Evolutionary conservation across 2,329 filamentous ascomycete genomes (phyloP).

Genomic region (Grosmannia clavigera): DNA sequence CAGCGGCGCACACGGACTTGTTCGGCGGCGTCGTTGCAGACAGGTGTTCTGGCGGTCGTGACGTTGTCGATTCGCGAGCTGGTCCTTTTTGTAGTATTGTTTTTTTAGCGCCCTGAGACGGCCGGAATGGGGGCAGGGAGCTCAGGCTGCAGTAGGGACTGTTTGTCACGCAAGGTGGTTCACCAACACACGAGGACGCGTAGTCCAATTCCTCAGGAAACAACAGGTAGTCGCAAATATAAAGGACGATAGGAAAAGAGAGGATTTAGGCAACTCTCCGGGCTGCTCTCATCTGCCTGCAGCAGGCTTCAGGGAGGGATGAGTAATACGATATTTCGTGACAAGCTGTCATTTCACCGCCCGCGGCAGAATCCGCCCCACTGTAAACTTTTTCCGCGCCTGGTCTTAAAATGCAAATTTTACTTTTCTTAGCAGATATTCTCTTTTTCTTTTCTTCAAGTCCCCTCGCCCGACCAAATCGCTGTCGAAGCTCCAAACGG

Average conservation of each 20-base stretch:
- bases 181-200: not conserved
- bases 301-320: not conserved
- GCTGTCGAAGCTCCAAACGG: slow-evolving; percentile 99
- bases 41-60: not conserved
- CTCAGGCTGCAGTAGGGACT: not conserved
- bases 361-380: not conserved
- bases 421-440: not conserved
- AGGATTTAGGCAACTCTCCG: not conserved
- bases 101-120: slow-evolving; percentile 3
- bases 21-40: not conserved
- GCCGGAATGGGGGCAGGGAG: not conserved
- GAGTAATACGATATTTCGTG: not conserved
- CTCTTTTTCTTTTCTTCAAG: slow-evolving; percentile 27
- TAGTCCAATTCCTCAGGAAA: not conserved
- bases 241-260: not conserved
- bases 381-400: not conserved
- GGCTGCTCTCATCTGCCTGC: not conserved
- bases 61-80: not conserved
- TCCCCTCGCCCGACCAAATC: slow-evolving; percentile 97
- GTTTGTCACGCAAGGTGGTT: not conserved
- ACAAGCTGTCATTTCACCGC: not conserved
- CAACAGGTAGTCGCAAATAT: not conserved
- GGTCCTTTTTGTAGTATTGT: not conserved
- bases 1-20: not conserved
- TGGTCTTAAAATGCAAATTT: slow-evolving; percentile 2